Evolutionary conservation across 257 asterid species (phyloP), one percentile per base, ranked within the genome.

Genomic region (Henckelia pumila): DNA sequence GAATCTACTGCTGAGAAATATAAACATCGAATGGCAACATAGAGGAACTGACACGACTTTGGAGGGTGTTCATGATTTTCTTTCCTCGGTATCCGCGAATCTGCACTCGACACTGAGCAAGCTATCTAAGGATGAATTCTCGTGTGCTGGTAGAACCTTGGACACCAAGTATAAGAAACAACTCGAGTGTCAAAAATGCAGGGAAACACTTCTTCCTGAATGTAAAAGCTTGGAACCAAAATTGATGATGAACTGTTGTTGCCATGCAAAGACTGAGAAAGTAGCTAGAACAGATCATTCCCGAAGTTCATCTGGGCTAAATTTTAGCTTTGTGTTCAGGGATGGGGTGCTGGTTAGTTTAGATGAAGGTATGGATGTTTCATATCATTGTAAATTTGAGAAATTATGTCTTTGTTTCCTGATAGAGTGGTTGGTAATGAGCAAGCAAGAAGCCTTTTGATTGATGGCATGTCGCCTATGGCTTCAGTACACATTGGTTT

Each of bases 331-430:
- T 30, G 71, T 77, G 35, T 84, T 85, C 84, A 87, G 80, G 75
- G 88, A 84, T 30, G 95, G 92, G 37, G 87, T 94, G 5, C 74
- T 86, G 85, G 75, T 78, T 61, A 64, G 44, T 25, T 61, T 77
- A 56, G 89, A 71, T 20, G 47, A 78, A 47, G 84, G 79, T 57
- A 63, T 50, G 37, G 81, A 79, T 56, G 80, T 49, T 73, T 65
- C 77, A 66, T 81, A 76, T 78, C 90, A 89, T 67, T 91, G 96
- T 87, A 84, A 89, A 82, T 87, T 84, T 44, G 85, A 87, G 75
- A 86, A 81, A 74, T 56, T 91, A 65, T 94, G 97, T 79, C 98
- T 94, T 73, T 82, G 92, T 79, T 80, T 80, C 65, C 89, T 94
- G 79, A 81, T 84, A 80, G 95, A 84, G 77, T 85, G 92, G 89